These are phyloP conservation scores for Pistacia integerrima DNA, from an alignment of 345 rosid species.

Conservation along the genomic window DNA sequence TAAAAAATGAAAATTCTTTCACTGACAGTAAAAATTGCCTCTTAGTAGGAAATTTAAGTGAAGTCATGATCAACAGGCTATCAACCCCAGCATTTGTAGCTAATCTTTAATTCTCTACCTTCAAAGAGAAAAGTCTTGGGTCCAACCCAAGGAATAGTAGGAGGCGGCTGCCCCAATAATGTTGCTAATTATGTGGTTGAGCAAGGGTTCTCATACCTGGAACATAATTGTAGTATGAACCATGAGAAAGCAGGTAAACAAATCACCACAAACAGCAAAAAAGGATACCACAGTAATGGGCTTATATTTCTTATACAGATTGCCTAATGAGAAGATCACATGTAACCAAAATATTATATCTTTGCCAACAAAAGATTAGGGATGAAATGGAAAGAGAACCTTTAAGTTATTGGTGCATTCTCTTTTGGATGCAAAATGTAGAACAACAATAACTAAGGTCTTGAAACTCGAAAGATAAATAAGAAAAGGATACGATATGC, in stretches of 20 bases:
- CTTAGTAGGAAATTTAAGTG: background rate
- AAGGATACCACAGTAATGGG: background rate
- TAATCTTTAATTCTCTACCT: background rate
- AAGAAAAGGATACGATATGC: conserved; percentile 78
- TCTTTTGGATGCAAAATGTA: background rate
- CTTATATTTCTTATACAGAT: background rate
- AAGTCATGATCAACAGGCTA: background rate
- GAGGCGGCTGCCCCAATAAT: background rate
- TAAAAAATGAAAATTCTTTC: background rate
- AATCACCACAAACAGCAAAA: background rate
- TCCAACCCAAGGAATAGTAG: background rate
- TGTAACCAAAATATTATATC: no score
- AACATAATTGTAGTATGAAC: background rate
- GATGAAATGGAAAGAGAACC: background rate
- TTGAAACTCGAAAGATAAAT: conserved; percentile 5
- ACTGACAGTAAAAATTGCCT: background rate
- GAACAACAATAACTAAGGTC: background rate
- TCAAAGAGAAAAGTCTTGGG: background rate
- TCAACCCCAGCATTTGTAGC: background rate
- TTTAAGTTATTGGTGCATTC: background rate
- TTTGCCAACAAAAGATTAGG: background rate
- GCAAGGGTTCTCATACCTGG: background rate
- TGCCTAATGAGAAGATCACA: background rate
- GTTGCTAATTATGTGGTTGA: background rate
- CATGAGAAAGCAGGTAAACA: background rate